Conservation (phyloP, 805 yeast genomes). For the Spencermartinsiella europaea region DNA sequence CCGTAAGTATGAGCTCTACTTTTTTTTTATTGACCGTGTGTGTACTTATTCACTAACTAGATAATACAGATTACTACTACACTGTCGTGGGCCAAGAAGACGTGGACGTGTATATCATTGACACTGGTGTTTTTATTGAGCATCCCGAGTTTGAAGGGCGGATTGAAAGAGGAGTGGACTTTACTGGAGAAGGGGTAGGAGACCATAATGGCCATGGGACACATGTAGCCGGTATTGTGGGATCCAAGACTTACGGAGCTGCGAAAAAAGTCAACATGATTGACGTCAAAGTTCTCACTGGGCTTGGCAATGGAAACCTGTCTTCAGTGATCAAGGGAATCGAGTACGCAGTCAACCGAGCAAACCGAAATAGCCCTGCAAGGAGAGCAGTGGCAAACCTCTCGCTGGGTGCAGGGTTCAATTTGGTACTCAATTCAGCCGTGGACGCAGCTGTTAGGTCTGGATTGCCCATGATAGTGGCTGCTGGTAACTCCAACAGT, state of each 20-base stretch:
- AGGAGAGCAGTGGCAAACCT: constrained; percentile 65
- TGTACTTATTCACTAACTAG: constrained; percentile 35
- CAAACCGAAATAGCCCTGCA: constrained; percentile 15
- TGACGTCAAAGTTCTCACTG: constrained; percentile 71
- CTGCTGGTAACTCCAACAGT: constrained; percentile 78
- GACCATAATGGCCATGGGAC: constrained; percentile 88
- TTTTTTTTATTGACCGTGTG: constrained; percentile 5
- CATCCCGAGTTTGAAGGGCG: constrained; percentile 44
- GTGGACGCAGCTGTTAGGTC: constrained; percentile 66
- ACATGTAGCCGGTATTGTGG: constrained; percentile 87
- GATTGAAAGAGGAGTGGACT: constrained; percentile 40
- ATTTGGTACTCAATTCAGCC: constrained; percentile 65
- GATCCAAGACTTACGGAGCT: constrained; percentile 75
- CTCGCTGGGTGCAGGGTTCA: constrained; percentile 72
- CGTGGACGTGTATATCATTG: constrained; percentile 72
- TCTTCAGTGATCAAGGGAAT: constrained; percentile 35
- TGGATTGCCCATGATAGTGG: constrained; percentile 52
- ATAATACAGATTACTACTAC: constrained; percentile 29
- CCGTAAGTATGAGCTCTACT: background rate
- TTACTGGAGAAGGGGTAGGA: constrained; percentile 45
- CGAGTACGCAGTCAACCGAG: constrained; percentile 32
- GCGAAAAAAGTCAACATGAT: constrained; percentile 63
- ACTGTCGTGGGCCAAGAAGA: constrained; percentile 42
- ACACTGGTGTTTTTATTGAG: constrained; percentile 57
- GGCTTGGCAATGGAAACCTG: constrained; percentile 58